These are phyloP conservation scores for Lichtheimia hyalospora DNA, from an alignment of 371 early-diverging fungal genomes.

Conservation along the genomic window DNA sequence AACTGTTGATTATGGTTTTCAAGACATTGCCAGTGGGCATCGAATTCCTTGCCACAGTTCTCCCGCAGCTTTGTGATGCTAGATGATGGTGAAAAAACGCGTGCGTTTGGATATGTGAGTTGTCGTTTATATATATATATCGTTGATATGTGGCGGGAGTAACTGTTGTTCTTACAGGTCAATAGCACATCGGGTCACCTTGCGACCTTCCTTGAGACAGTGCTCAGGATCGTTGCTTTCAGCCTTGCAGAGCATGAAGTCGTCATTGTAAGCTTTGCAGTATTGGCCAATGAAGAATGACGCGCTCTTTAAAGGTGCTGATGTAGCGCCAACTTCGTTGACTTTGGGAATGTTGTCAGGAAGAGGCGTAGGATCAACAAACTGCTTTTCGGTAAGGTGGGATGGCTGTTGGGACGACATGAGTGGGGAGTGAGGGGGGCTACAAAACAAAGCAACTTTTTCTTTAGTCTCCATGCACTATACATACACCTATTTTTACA, in stretches of 20 bases:
- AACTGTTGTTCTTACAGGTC: slow-evolving; percentile 67
- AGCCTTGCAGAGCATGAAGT: slow-evolving; percentile 95
- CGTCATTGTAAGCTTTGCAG: slow-evolving; percentile 93
- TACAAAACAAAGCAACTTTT: background rate
- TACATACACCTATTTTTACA: no score
- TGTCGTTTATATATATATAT: background rate
- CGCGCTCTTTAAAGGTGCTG: slow-evolving; percentile 92
- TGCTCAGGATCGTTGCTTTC: slow-evolving; percentile 88
- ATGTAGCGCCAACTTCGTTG: slow-evolving; percentile 89
- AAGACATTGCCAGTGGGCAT: slow-evolving; percentile 91
- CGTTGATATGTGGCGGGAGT: background rate
- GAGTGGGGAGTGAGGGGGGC: slow-evolving; percentile 2
- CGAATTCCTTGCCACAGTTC: slow-evolving; percentile 88
- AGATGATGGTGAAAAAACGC: slow-evolving; percentile 8
- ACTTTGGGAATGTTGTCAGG: slow-evolving; percentile 72
- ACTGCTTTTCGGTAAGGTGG: slow-evolving; percentile 40
- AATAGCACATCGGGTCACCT: slow-evolving; percentile 93
- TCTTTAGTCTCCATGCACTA: background rate
- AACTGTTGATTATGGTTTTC: slow-evolving; percentile 89
- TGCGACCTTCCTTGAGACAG: slow-evolving; percentile 92
- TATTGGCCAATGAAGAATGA: slow-evolving; percentile 86
- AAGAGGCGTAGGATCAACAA: slow-evolving; percentile 77
- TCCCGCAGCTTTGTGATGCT: slow-evolving; percentile 86
- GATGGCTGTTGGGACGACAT: slow-evolving; percentile 40
- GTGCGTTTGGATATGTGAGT: background rate